phyloP scores from a whole-genome alignment of 2,329 filamentous ascomycete genomes.

The Gyromitra esculenta region DNA sequence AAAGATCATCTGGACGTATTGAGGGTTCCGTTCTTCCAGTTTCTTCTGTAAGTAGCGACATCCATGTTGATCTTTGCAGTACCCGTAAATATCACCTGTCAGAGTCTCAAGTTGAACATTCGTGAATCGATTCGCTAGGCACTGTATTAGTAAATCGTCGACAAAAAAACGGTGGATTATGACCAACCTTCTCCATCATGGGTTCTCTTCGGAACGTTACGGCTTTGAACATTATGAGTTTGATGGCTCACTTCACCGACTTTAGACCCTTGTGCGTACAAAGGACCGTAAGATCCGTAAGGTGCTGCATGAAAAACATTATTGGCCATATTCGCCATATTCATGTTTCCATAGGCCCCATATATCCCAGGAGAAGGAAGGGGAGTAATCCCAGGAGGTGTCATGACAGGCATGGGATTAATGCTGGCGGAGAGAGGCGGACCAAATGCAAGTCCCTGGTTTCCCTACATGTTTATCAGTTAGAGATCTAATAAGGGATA shows the following conservation, averaged over 20 bases:
- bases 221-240: slow-evolving; percentile 42
- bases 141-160: slow-evolving; percentile 24
- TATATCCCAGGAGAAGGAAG: slow-evolving; percentile 57
- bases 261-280: slow-evolving; percentile 48
- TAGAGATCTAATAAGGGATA: slow-evolving; percentile 2
- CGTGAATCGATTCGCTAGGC: slow-evolving; percentile 70
- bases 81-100: slow-evolving; percentile 81
- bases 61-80: slow-evolving; percentile 98
- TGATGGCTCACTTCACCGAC: slow-evolving; percentile 41
- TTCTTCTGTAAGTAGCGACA: slow-evolving; percentile 98
- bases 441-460: slow-evolving; percentile 52
- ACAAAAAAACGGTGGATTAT: slow-evolving; percentile 1
- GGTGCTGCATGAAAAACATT: slow-evolving; percentile 54
- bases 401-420: slow-evolving; percentile 53
- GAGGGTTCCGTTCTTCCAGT: slow-evolving; percentile 84
- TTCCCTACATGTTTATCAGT: slow-evolving; percentile 49
- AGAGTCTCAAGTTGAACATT: slow-evolving; percentile 84
- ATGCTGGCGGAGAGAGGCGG: slow-evolving; percentile 55
- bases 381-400: slow-evolving; percentile 56
- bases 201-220: slow-evolving; percentile 52
- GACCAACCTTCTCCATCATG: slow-evolving; percentile 55
- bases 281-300: slow-evolving; percentile 54
- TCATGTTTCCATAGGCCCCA: slow-evolving; percentile 57
- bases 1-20: slow-evolving; percentile 92
- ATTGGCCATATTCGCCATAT: slow-evolving; percentile 55